A percentile compares a stretch with the other conserved stretches of the same genome.
Evolutionary conservation across 345 rosid species (phyloP).

Genomic region (Murraya koenigii): DNA sequence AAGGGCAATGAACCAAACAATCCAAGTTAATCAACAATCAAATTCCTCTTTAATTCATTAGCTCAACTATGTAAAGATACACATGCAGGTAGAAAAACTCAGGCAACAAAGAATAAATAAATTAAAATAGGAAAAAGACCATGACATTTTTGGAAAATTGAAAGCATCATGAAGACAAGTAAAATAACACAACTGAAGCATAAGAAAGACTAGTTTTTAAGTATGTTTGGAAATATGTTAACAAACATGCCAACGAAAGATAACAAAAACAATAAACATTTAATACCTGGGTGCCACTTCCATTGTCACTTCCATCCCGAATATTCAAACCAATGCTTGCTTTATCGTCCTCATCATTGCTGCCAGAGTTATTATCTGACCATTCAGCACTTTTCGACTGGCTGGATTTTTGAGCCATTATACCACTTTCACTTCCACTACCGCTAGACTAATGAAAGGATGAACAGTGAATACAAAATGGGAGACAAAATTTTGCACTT

Average conservation of each 20-base stretch:
- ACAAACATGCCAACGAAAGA: background rate
- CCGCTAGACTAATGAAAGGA: slow-evolving; percentile 34
- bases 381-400: slow-evolving; percentile 24
- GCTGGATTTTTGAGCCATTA: slow-evolving; percentile 22
- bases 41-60: background rate
- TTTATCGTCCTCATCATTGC: slow-evolving; percentile 31
- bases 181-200: slow-evolving; percentile 3
- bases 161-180: background rate
- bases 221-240: background rate
- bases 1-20: background rate
- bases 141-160: background rate
- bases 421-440: slow-evolving; percentile 33
- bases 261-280: background rate
- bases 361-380: slow-evolving; percentile 26
- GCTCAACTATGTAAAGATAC: background rate
- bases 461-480: slow-evolving; percentile 24
- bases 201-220: background rate
- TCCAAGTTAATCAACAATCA: background rate
- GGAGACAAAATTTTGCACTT: background rate
- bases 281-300: slow-evolving; percentile 37
- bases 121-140: background rate
- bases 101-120: background rate
- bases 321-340: slow-evolving; percentile 24
- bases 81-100: background rate
- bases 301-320: slow-evolving; percentile 36